Percentiles rank a stretch among this genome's conserved stretches.
Conservation (phyloP, 768 basidiomycete species). For the Amanita rubescens region DNA sequence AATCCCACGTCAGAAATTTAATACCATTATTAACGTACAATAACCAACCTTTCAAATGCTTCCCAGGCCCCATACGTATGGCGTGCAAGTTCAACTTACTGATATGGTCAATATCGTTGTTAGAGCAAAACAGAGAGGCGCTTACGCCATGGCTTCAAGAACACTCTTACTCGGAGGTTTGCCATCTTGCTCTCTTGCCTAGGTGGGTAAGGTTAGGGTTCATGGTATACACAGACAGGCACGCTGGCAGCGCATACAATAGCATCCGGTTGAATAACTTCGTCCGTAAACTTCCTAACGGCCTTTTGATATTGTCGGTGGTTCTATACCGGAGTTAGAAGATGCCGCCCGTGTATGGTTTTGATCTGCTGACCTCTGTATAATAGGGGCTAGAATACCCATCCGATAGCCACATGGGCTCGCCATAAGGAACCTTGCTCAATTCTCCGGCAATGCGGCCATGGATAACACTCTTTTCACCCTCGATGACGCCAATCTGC, state of each 20-base stretch:
- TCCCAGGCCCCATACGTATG: conserved; percentile 92
- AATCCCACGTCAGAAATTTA: not conserved
- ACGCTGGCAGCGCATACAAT: conserved; percentile 25
- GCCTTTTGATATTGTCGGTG: conserved; percentile 57
- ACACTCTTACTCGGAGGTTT: conserved; percentile 76
- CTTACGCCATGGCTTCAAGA: conserved; percentile 66
- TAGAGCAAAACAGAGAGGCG: conserved; percentile 24
- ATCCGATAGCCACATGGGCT: conserved; percentile 69
- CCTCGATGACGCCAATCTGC: conserved; percentile 67
- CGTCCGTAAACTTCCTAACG: conserved; percentile 68
- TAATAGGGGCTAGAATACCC: conserved; percentile 78
- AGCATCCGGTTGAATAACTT: conserved; percentile 53
- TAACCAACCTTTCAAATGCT: conserved; percentile 56
- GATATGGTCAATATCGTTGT: conserved; percentile 31
- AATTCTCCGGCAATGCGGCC: conserved; percentile 53
- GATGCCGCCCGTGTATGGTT: conserved; percentile 22
- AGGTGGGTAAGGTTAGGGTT: conserved; percentile 27
- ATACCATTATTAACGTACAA: not conserved
- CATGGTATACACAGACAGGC: not conserved
- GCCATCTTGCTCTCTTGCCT: conserved; percentile 81
- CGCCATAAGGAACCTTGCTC: conserved; percentile 82
- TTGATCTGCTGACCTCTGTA: conserved; percentile 44
- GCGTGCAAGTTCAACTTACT: conserved; percentile 72
- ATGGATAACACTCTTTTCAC: conserved; percentile 54
- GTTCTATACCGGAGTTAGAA: conserved; percentile 30